Percentiles rank a stretch among this genome's conserved stretches.
Evolutionary conservation across 2,329 filamentous ascomycete species (phyloP).

Genomic region (Trichoderma gracile): DNA sequence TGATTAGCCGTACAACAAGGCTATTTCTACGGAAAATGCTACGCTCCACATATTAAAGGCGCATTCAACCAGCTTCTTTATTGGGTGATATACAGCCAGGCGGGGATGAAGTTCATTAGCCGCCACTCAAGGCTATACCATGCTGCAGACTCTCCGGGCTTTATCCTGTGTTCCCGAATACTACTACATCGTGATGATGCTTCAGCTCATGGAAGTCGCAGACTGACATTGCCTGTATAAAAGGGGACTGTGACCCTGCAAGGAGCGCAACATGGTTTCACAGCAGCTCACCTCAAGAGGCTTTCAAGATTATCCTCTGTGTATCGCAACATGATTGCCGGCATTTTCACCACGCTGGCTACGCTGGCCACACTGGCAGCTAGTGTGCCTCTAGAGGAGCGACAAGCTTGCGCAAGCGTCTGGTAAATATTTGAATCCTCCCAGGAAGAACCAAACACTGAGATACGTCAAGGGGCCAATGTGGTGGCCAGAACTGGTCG

Average conservation of each 20-base stretch:
- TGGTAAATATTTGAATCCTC: not conserved
- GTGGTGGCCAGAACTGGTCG: conserved; percentile 7
- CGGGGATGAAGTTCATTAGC: conserved; percentile 14
- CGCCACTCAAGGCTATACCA: conserved; percentile 18
- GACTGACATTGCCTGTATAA: not conserved
- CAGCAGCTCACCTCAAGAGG: not conserved
- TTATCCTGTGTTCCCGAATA: conserved; percentile 12
- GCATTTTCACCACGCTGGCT: conserved; percentile 2
- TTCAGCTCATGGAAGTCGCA: not conserved
- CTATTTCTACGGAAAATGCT: not conserved
- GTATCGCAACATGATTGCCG: not conserved
- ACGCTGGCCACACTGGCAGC: conserved; percentile 16
- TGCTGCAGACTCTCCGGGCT: not conserved
- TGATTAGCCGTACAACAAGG: conserved; percentile 11
- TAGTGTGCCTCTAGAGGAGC: conserved; percentile 4
- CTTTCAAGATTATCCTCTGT: not conserved
- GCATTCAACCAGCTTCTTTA: conserved; percentile 14
- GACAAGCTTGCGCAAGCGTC: conserved; percentile 6
- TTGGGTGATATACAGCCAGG: conserved; percentile 6
- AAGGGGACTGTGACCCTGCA: not conserved
- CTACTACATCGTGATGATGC: not conserved
- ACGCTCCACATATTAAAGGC: not conserved
- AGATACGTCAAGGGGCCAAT: not conserved
- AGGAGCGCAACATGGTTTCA: not conserved
- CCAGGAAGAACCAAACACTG: not conserved